Evolutionary conservation across 768 basidiomycete genomes (phyloP).

Genomic region (Coprinopsis cinerea): DNA sequence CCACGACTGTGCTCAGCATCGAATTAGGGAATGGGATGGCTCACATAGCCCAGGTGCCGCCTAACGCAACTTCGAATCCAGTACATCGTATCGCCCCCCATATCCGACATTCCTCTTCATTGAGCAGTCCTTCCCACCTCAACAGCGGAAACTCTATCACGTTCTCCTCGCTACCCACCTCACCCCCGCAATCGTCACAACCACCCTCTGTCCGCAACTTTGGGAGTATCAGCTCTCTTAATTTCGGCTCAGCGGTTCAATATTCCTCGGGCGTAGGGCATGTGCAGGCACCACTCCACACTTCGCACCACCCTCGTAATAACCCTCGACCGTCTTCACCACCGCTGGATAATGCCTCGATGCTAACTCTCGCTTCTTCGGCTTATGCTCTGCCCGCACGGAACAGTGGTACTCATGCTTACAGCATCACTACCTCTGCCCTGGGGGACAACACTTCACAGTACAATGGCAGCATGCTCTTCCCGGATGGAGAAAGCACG

Average conservation of each 20-base stretch:
- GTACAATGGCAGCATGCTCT: constrained; percentile 54
- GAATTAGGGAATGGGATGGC: constrained; percentile 81
- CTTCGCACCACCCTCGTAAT: constrained; percentile 89
- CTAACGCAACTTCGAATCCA: constrained; percentile 48
- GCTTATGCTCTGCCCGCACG: constrained; percentile 59
- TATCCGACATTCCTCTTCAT: constrained; percentile 54
- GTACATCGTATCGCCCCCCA: constrained; percentile 52
- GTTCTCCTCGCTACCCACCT: constrained; percentile 60
- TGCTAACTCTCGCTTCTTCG: constrained; percentile 90
- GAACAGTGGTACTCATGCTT: constrained; percentile 6
- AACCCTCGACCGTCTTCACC: constrained; percentile 92
- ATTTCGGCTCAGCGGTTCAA: constrained; percentile 20
- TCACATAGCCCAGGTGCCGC: constrained; percentile 84
- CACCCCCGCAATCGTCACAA: constrained; percentile 41
- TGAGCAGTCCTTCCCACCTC: constrained; percentile 39
- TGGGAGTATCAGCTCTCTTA: constrained; percentile 23
- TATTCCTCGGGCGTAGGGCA: constrained; percentile 22
- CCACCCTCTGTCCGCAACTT: constrained; percentile 23
- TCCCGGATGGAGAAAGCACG: constrained; percentile 58
- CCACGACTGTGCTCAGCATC: constrained; percentile 88
- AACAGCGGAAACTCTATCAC: constrained; percentile 57
- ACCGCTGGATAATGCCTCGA: constrained; percentile 86
- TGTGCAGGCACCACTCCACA: constrained; percentile 83
- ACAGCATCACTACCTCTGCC: constrained; percentile 29
- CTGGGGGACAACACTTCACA: constrained; percentile 68